phyloP scores from a whole-genome alignment of 2,329 filamentous ascomycete species.

The Trichophyton rubrum region DNA sequence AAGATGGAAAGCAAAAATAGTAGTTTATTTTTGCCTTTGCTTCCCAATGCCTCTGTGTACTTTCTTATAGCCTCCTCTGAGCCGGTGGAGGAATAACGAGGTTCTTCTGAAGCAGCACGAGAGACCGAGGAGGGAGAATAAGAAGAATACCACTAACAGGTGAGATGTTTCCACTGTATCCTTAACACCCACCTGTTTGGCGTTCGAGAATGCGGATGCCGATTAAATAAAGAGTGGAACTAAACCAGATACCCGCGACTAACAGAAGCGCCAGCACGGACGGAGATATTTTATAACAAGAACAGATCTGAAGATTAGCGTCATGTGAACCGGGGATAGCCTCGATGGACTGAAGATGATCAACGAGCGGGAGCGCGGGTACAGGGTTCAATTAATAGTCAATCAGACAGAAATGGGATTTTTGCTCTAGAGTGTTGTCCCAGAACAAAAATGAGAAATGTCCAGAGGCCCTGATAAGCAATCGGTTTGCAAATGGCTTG shows the following conservation, averaged over 20 bases:
- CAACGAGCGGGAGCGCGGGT: not conserved
- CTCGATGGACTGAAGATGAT: conserved; percentile 3
- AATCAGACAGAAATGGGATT: not conserved
- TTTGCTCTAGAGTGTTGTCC: not conserved
- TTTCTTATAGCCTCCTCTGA: not conserved
- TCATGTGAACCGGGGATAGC: conserved; percentile 3
- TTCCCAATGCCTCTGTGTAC: not conserved
- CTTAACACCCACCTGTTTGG: not conserved
- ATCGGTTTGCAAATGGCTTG: not conserved
- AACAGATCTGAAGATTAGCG: not conserved
- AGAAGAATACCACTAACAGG: conserved; percentile 2
- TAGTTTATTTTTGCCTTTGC: not conserved
- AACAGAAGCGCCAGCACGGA: conserved; percentile 3
- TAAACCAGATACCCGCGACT: not conserved
- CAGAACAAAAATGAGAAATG: not conserved
- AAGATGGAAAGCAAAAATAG: not conserved
- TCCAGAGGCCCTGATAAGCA: not conserved
- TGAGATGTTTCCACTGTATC: not conserved
- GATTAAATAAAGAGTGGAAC: not conserved
- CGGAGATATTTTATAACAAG: not conserved
- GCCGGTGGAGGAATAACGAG: not conserved
- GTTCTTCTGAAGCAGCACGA: not conserved
- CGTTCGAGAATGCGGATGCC: not conserved
- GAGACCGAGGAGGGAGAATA: not conserved
- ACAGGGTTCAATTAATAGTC: conserved; percentile 5